phyloP scores from a whole-genome alignment of 2,329 filamentous ascomycete species.

The Zasmidium citrigriseum region DNA sequence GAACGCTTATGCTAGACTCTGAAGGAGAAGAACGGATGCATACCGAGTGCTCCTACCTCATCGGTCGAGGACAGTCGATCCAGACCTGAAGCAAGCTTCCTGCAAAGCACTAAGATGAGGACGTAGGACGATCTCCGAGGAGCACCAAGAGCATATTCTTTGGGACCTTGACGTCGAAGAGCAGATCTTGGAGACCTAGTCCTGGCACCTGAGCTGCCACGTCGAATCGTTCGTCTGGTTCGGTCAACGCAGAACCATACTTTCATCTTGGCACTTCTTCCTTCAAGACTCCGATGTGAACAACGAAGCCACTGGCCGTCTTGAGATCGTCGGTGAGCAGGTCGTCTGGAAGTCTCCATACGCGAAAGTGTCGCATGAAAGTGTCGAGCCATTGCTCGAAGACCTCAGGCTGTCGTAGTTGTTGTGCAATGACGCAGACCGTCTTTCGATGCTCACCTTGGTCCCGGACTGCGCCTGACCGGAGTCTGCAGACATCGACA shows the following conservation, averaged over 20 bases:
- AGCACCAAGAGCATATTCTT: not conserved
- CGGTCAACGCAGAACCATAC: not conserved
- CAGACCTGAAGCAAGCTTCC: not conserved
- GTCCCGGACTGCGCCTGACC: slow-evolving; percentile 31
- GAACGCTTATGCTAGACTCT: no score
- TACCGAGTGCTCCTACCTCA: not conserved
- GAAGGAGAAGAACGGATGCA: not conserved
- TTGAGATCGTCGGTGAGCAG: slow-evolving; percentile 61
- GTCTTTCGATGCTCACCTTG: slow-evolving; percentile 50
- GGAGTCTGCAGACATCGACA: slow-evolving; percentile 68
- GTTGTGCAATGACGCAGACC: slow-evolving; percentile 82
- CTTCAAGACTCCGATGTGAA: slow-evolving; percentile 72
- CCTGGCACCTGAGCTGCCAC: not conserved
- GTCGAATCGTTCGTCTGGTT: not conserved
- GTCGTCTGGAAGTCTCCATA: slow-evolving; percentile 74
- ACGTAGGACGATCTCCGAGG: not conserved
- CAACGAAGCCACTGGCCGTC: slow-evolving; percentile 71
- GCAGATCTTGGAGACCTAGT: not conserved
- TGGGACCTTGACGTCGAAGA: not conserved
- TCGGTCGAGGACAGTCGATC: not conserved
- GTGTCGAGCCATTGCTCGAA: slow-evolving; percentile 78
- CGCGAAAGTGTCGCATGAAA: slow-evolving; percentile 66
- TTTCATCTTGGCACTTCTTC: not conserved
- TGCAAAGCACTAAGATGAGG: not conserved
- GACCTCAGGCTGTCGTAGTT: slow-evolving; percentile 80